Evolutionary conservation across 768 basidiomycete genomes (phyloP).

Genomic region (Porphyrellus cyaneotinctus): DNA sequence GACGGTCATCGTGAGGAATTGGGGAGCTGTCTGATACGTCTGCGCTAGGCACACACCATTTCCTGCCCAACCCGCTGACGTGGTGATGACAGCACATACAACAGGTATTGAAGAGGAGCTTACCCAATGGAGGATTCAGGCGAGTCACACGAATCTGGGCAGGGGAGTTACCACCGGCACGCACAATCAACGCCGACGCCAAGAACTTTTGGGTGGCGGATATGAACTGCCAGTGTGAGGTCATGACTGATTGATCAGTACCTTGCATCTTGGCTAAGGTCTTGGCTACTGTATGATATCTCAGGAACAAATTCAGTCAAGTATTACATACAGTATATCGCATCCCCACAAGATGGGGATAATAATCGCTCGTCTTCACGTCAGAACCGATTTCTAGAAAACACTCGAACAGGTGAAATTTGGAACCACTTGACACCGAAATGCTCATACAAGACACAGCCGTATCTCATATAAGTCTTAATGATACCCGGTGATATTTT

Average conservation of each 20-base stretch:
- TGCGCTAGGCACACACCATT: background rate
- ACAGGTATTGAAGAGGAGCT: too few relatives aligned
- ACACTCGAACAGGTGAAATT: background rate
- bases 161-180: slow-evolving; percentile 1
- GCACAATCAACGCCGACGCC: background rate
- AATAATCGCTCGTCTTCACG: background rate
- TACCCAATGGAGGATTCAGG: background rate
- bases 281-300: background rate
- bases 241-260: background rate
- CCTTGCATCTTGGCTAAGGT: too few relatives aligned
- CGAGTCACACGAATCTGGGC: background rate
- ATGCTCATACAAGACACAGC: slow-evolving; percentile 1
- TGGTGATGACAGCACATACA: background rate
- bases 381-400: slow-evolving; percentile 2
- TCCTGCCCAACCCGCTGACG: background rate
- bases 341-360: background rate
- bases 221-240: background rate
- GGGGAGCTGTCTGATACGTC: too few relatives aligned
- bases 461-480: background rate
- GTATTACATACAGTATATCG: too few relatives aligned
- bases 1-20: background rate
- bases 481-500: slow-evolving; percentile 3
- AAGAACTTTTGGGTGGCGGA: slow-evolving; percentile 2
- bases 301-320: background rate
- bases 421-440: slow-evolving; percentile 2